Evolutionary conservation across 768 basidiomycete genomes (phyloP).

Genomic region (Guyanaporus albipodus): DNA sequence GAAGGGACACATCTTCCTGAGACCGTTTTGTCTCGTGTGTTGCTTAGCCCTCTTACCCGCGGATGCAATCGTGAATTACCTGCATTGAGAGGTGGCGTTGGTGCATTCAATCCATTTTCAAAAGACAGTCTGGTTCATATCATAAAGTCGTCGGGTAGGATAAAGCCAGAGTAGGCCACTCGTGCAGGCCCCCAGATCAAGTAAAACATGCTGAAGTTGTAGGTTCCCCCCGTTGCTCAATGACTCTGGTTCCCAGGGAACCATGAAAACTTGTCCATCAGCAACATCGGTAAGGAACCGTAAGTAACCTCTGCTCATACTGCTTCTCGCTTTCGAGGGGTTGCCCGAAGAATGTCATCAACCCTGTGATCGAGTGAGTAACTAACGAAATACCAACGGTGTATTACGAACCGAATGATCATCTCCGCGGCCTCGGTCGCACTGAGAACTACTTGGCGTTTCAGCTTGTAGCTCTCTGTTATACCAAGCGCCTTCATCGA

Average conservation of each 20-base stretch:
- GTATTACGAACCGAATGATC: conserved; percentile 76
- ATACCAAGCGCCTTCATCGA: conserved; percentile 88
- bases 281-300: background rate
- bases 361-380: conserved; percentile 47
- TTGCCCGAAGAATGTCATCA: conserved; percentile 84
- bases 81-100: too few species aligned
- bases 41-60: too few species aligned
- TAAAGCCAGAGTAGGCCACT: too few species aligned
- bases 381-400: background rate
- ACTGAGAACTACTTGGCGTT: conserved; percentile 90
- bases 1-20: too few species aligned
- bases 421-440: conserved; percentile 98
- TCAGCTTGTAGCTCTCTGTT: conserved; percentile 97
- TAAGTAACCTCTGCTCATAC: conserved; percentile 37
- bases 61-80: too few species aligned
- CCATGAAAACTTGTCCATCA: conserved; percentile 3
- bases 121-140: too few species aligned
- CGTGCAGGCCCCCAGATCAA: too few species aligned
- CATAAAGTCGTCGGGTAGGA: too few species aligned
- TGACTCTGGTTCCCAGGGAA: background rate
- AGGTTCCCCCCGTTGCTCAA: background rate
- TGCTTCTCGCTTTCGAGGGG: conserved; percentile 83
- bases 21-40: too few species aligned
- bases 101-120: too few species aligned
- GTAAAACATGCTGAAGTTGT: too few species aligned